These are phyloP conservation scores for Aspergillus leporis DNA, from an alignment of 495 filamentous ascomycete species.

Conservation along the genomic window DNA sequence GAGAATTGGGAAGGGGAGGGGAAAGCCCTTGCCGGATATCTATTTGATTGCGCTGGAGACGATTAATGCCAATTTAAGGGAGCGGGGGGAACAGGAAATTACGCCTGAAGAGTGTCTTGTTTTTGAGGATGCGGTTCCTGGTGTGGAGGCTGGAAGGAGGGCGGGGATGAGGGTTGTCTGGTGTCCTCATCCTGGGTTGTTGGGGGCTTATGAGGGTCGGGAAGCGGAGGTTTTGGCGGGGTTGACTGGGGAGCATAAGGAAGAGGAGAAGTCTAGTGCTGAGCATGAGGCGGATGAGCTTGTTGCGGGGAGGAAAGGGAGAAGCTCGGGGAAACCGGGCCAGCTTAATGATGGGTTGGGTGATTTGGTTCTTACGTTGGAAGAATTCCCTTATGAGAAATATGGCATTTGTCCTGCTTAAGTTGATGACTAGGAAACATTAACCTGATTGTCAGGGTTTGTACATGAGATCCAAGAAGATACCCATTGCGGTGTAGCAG, in stretches of 20 bases:
- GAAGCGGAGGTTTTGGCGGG: constrained; percentile 86
- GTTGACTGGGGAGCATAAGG: constrained; percentile 65
- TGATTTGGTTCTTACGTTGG: constrained; percentile 59
- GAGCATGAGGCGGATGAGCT: constrained; percentile 48
- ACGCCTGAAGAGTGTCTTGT: constrained; percentile 87
- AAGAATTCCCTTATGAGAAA: constrained; percentile 69
- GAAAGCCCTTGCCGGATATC: constrained; percentile 95
- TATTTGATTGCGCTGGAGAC: constrained; percentile 83
- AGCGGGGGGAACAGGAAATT: constrained; percentile 64
- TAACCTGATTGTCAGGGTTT: neutral
- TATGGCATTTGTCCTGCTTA: constrained; percentile 59
- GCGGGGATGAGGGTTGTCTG: constrained; percentile 96
- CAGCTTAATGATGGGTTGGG: constrained; percentile 75
- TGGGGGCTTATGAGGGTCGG: constrained; percentile 71
- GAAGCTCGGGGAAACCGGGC: constrained; percentile 42
- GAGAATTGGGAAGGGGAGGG: constrained; percentile 74
- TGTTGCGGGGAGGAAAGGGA: constrained; percentile 42
- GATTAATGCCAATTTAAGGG: constrained; percentile 70
- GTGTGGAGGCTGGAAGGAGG: constrained; percentile 85
- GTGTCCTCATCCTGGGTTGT: constrained; percentile 81
- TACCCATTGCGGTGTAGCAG: constrained; percentile 4
- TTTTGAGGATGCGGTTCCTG: constrained; percentile 92
- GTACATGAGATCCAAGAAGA: constrained; percentile 7
- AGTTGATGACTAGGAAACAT: neutral
- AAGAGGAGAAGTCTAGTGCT: constrained; percentile 48